Conservation (phyloP, 768 basidiomycete genomes). For the Lactifluus pinguis region DNA sequence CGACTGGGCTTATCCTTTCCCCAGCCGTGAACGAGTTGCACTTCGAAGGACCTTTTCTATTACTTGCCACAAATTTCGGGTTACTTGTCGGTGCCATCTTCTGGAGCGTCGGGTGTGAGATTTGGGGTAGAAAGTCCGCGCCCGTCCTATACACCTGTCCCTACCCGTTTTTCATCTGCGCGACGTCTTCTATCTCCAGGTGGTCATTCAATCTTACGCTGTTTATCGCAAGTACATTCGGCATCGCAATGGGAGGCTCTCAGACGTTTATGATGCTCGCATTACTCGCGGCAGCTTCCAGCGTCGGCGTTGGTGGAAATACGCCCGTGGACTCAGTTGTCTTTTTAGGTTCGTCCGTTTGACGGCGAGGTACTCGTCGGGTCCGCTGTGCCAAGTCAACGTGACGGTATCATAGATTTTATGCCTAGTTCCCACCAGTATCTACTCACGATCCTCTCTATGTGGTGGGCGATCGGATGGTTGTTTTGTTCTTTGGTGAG, state of each 20-base stretch:
- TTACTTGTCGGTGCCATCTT: slow-evolving; percentile 41
- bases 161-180: neutral
- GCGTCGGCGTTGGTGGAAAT: slow-evolving; percentile 49
- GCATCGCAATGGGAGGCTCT: slow-evolving; percentile 40
- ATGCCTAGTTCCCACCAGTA: slow-evolving; percentile 48
- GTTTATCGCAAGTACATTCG: slow-evolving; percentile 44
- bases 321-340: slow-evolving; percentile 47
- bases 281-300: slow-evolving; percentile 36
- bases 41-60: slow-evolving; percentile 38
- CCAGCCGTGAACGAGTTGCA: slow-evolving; percentile 42
- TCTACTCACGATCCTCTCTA: slow-evolving; percentile 45
- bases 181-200: slow-evolving; percentile 20
- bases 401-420: slow-evolving; percentile 31
- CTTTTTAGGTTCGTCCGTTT: slow-evolving; percentile 33
- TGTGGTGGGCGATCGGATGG: slow-evolving; percentile 54
- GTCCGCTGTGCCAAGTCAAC: neutral
- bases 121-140: slow-evolving; percentile 41
- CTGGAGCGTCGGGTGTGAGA: slow-evolving; percentile 42
- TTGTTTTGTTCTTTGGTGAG: slow-evolving; percentile 39
- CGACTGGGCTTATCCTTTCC: slow-evolving; percentile 38
- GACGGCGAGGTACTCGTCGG: neutral
- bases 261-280: slow-evolving; percentile 41
- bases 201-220: slow-evolving; percentile 50
- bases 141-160: neutral
- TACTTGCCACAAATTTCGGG: slow-evolving; percentile 45